Evolutionary conservation across 768 basidiomycete species (phyloP), one percentile per base, ranked within the genome.

Genomic region (Amanita fuliginea): DNA sequence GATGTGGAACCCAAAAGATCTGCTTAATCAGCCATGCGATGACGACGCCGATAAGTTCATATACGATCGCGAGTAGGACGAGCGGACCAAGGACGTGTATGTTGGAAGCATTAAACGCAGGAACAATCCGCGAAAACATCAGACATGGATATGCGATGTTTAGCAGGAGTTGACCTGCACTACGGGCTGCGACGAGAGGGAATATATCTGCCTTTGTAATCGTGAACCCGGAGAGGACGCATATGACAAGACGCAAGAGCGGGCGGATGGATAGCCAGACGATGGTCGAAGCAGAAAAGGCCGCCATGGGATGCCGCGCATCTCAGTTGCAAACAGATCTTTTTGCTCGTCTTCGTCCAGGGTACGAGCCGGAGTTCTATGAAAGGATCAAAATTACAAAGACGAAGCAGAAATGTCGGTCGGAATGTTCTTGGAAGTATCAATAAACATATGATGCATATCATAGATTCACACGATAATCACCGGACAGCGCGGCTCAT

Each of bases 1-100:
- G 73, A 57, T 85, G 81, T 1, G 86, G 86, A 2, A 88, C 83
- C 78, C 84, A 87, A 56, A 83, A 86, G 44, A 83, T 55, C 53
- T 76, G 74, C 43, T 75, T 75, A 47, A 78, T 63, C n/a, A 74
- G 42, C 67, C 71, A 80, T 0, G 78, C 77, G 19, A 81, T 67
- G 6, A 61, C 32, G 7, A 78, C 59, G 6, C 86, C 82, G 4
- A 83, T 61, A 2, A 56, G 57, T 51, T 81, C 73, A 54, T 88
- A 87, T 3, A 81, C 45, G 0, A 82, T 22, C 0, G 76, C 78
- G n/a, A 84, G 63, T 10, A 85, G 66, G 22, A 80, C 56, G 10
- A 87, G 67, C 1, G 84, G 85, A 3, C 80, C 83, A 26, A 85
- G 59, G 3, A 73, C 71, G 26, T 62, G 47, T 13, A 83, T 64